These are phyloP conservation scores for Mycena galopus DNA, from an alignment of 768 basidiomycete species.

Conservation along the genomic window DNA sequence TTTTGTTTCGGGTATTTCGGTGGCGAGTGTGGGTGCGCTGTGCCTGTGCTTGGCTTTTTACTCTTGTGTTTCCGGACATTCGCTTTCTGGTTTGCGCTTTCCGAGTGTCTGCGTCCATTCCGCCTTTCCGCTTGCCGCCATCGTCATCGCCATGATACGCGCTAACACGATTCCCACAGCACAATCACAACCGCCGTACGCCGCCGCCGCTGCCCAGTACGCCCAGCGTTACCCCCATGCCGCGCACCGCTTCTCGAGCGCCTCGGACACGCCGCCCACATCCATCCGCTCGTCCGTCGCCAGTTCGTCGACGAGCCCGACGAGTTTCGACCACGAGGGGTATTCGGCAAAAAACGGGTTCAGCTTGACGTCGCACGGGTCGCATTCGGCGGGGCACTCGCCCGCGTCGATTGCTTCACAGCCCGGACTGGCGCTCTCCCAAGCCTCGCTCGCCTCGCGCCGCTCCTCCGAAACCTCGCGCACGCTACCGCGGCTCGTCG, in stretches of 20 bases:
- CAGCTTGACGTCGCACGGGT: too few relatives aligned
- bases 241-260: slow-evolving; percentile 54
- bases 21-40: background rate
- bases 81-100: background rate
- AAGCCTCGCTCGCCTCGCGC: slow-evolving; percentile 49
- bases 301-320: slow-evolving; percentile 55
- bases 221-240: slow-evolving; percentile 41
- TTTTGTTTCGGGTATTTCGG: background rate
- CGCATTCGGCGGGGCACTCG: background rate
- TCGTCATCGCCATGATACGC: background rate
- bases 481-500: slow-evolving; percentile 65
- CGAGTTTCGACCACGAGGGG: slow-evolving; percentile 53
- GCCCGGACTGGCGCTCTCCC: too few relatives aligned
- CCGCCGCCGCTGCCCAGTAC: slow-evolving; percentile 1
- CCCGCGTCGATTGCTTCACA: background rate
- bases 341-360: background rate
- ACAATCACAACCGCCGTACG: slow-evolving; percentile 7
- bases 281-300: slow-evolving; percentile 58
- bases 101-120: background rate
- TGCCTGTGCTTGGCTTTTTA: background rate
- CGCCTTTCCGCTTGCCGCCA: background rate
- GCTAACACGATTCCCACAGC: background rate
- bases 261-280: slow-evolving; percentile 48
- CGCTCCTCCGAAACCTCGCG: slow-evolving; percentile 80
- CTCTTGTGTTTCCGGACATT: background rate